Conservation (phyloP, 2,329 filamentous ascomycete genomes). For the Biscogniauxia sp. region DNA sequence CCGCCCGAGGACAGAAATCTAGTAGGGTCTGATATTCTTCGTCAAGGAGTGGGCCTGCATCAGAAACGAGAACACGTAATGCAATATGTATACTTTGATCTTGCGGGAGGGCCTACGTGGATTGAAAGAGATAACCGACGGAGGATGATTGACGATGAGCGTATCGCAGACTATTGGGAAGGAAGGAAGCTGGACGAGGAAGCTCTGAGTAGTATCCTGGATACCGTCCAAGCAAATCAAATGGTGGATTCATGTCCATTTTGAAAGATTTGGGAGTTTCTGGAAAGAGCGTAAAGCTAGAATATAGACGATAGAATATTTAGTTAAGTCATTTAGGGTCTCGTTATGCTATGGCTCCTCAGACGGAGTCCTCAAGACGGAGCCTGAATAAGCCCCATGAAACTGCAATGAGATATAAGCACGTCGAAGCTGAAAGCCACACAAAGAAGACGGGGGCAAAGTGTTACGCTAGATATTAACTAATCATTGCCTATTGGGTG, state of each 20-base stretch:
- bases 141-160: neutral
- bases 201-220: neutral
- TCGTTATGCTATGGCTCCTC: too few relatives aligned
- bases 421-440: too few relatives aligned
- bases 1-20: neutral
- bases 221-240: neutral
- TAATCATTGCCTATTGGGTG: too few relatives aligned
- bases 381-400: too few relatives aligned
- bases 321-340: too few relatives aligned
- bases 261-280: neutral
- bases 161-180: neutral
- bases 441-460: too few relatives aligned
- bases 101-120: neutral
- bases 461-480: too few relatives aligned
- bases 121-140: conserved; percentile 1
- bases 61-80: conserved; percentile 2
- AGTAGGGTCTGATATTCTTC: neutral
- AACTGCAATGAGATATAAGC: too few relatives aligned
- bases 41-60: neutral
- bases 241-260: neutral
- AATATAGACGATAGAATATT: too few relatives aligned
- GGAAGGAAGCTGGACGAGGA: neutral
- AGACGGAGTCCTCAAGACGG: too few relatives aligned
- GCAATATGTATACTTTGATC: neutral
- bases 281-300: neutral